Percentiles rank a stretch among this genome's conserved stretches.
phyloP scores from a whole-genome alignment of 2,329 filamentous ascomycete species.

The Endoconidiophora laricicola region DNA sequence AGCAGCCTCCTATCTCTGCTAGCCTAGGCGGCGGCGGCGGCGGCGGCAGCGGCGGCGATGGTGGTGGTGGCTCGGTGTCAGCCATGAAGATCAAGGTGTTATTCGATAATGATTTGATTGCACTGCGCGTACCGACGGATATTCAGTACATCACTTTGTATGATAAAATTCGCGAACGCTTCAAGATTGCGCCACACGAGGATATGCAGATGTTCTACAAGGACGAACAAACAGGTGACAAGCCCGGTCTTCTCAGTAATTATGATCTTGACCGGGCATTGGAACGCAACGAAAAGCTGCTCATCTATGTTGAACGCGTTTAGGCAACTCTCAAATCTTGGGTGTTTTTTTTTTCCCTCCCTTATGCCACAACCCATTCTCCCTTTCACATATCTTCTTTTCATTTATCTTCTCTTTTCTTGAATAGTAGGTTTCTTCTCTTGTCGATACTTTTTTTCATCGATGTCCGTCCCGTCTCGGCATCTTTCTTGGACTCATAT shows the following conservation, averaged over 20 bases:
- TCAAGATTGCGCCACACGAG: slow-evolving; percentile 55
- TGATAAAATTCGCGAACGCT: slow-evolving; percentile 68
- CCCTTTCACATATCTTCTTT: background rate
- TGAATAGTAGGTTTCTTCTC: background rate
- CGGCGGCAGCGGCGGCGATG: background rate
- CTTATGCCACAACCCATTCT: background rate
- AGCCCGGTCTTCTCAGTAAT: slow-evolving; percentile 59
- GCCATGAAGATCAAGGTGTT: slow-evolving; percentile 89
- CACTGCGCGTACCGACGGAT: slow-evolving; percentile 72
- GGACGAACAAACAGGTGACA: slow-evolving; percentile 63
- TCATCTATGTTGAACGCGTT: slow-evolving; percentile 50
- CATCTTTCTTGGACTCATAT: no score
- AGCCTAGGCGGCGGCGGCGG: slow-evolving; percentile 11
- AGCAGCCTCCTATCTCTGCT: slow-evolving; percentile 39
- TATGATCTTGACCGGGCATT: slow-evolving; percentile 68
- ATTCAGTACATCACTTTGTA: slow-evolving; percentile 63
- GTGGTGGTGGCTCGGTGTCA: slow-evolving; percentile 18
- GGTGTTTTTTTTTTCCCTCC: background rate
- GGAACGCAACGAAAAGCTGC: slow-evolving; percentile 71
- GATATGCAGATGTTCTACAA: slow-evolving; percentile 69
- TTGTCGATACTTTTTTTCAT: background rate
- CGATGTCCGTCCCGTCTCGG: background rate
- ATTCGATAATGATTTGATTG: slow-evolving; percentile 81
- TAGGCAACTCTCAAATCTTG: slow-evolving; percentile 16
- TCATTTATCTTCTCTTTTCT: background rate